Base-by-base conservation (phyloP, 208 protist genomes). In the Leishmania braziliensis region DNA sequence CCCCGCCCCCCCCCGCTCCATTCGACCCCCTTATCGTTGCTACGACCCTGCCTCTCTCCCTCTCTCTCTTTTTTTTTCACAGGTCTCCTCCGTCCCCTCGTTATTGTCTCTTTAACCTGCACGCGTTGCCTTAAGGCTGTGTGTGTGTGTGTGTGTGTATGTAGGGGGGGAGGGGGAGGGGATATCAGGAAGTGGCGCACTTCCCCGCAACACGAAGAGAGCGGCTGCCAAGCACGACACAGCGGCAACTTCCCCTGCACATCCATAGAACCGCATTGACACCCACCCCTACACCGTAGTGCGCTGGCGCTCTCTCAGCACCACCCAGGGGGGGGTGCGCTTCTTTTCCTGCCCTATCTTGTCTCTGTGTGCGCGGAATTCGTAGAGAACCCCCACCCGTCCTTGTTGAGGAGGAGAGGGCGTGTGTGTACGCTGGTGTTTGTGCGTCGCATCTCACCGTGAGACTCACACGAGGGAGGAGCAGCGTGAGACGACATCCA, bases 211-310 rank as follows among this genome's bases (percentile, higher is more conserved):
- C 26, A 10, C 8, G 56, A 62, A 29, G 56, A 26, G 56, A 62
- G 56, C 18, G 36, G 65, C 65, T 46, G 33, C 65, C 33, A 43
- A 33, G 4, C 33, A 26, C 33, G 10, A 16, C 18, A 23, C 39
- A 72, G 23, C 39, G 68, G 43, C 10, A 16, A 29, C 39, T 20
- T 36, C 29, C 62, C n/a, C 60, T 65, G 29, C 89, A 77, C 63
- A 39, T 65, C 2, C 63, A 75, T 33, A 75, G 46, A 75, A 26
- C n/a, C 50, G 23, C 70, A 33, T 33, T 29, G 20, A 75, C 70
- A 54, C 14, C n/a, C 76, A 77, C 39, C 66, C 69, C 43, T 68
- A 77, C 60, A 76, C 33, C 74, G 73, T 53, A 82, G n/a, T 77
- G 51, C 53, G 60, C 63, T 69, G n/a, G 14, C 29, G 10, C 6